Percentiles rank a stretch among this genome's conserved stretches.
These are phyloP conservation scores for Artemisia argyi DNA, from an alignment of 129 eudicot species.

Conservation along the genomic window DNA sequence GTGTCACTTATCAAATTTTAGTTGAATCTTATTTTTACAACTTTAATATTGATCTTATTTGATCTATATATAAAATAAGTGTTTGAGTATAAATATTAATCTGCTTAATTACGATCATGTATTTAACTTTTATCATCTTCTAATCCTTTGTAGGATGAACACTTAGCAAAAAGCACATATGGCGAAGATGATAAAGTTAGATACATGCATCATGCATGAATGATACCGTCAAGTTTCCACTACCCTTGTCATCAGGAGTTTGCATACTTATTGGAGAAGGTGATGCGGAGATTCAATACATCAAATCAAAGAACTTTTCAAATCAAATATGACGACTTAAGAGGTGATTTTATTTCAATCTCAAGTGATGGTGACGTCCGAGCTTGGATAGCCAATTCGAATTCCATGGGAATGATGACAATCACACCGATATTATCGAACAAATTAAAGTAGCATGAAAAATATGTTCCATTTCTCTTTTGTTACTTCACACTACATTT, in stretches of 20 bases:
- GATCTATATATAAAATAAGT: no score
- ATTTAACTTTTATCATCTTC: no score
- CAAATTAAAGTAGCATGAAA: not conserved
- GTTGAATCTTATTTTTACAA: no score
- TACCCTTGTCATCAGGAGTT: not conserved
- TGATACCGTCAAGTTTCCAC: not conserved
- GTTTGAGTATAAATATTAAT: no score
- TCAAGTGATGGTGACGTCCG: not conserved
- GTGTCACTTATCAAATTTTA: no score
- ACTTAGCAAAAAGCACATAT: not conserved
- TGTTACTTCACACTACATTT: not conserved
- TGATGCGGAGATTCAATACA: not conserved
- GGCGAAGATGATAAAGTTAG: not conserved
- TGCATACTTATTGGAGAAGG: slow-evolving; percentile 1
- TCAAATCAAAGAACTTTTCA: not conserved
- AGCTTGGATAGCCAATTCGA: slow-evolving; percentile 8
- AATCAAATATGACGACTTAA: not conserved
- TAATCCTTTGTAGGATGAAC: not conserved
- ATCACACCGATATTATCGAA: not conserved
- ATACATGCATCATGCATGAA: not conserved
- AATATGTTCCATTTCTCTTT: not conserved
- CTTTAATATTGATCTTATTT: no score
- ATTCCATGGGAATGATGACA: not conserved
- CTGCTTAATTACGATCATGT: no score
- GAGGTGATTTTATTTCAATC: not conserved